Evolutionary conservation across 2,329 filamentous ascomycete genomes (phyloP).

Genomic region (Phoma sp.): DNA sequence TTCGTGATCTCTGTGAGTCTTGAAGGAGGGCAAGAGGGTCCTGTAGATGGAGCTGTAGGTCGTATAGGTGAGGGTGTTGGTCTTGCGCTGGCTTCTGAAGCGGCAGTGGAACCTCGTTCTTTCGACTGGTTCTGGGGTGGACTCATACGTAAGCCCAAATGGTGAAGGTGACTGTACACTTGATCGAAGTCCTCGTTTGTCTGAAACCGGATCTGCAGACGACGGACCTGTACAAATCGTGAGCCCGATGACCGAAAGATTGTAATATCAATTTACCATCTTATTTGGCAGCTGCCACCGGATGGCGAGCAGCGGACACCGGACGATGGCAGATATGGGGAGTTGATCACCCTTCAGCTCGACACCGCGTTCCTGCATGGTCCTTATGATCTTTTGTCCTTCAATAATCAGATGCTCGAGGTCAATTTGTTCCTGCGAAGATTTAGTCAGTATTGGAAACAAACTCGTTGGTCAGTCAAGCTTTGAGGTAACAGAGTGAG

Average conservation of each 20-base stretch:
- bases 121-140: slow-evolving; percentile 15
- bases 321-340: slow-evolving; percentile 53
- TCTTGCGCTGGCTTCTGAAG: not conserved
- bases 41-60: slow-evolving; percentile 7
- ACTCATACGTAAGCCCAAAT: slow-evolving; percentile 43
- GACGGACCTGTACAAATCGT: slow-evolving; percentile 44
- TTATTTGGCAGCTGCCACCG: slow-evolving; percentile 47
- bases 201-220: slow-evolving; percentile 54
- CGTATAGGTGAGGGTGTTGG: not conserved
- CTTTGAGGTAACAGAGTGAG: not conserved
- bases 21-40: slow-evolving; percentile 37
- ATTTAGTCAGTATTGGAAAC: slow-evolving; percentile 12
- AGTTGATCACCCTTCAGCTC: slow-evolving; percentile 49
- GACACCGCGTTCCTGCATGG: slow-evolving; percentile 32
- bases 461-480: not conserved
- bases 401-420: slow-evolving; percentile 33
- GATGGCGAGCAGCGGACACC: slow-evolving; percentile 49
- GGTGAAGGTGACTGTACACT: slow-evolving; percentile 40
- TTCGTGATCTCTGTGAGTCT: slow-evolving; percentile 33
- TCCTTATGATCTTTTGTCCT: slow-evolving; percentile 25
- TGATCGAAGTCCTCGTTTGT: slow-evolving; percentile 47
- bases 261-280: slow-evolving; percentile 34
- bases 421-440: slow-evolving; percentile 31
- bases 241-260: slow-evolving; percentile 1
- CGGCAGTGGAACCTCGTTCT: slow-evolving; percentile 21